phyloP scores from a whole-genome alignment of 495 filamentous ascomycete species.

The Cercophora newfieldiana region DNA sequence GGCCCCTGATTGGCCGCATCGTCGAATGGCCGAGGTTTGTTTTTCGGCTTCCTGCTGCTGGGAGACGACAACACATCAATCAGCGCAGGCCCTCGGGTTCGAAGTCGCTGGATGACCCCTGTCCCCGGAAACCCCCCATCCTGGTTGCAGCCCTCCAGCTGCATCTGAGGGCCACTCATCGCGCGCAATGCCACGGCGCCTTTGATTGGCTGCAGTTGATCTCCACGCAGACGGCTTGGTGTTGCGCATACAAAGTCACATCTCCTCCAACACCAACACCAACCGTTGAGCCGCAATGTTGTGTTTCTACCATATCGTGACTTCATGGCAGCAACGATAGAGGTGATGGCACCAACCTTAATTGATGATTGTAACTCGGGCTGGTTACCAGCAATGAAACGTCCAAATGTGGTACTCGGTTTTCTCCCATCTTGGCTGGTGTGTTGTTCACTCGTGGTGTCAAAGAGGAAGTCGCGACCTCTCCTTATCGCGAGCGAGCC shows the following conservation, averaged over 20 bases:
- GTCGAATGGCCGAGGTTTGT: constrained; percentile 30
- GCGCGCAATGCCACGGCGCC: not conserved
- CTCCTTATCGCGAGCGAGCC: not conserved
- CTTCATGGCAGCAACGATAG: not conserved
- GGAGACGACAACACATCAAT: constrained; percentile 19
- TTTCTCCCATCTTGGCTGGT: not conserved
- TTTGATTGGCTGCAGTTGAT: constrained; percentile 5
- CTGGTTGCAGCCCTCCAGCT: constrained; percentile 15
- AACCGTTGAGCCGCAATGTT: not conserved
- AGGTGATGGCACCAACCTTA: not conserved
- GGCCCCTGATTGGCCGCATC: constrained; percentile 28
- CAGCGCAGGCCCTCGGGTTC: constrained; percentile 2
- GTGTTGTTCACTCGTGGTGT: not conserved
- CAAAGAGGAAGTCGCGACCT: not conserved
- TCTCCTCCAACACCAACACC: not conserved
- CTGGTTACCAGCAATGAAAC: not conserved
- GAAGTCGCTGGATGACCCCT: constrained; percentile 8
- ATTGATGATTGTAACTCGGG: not conserved
- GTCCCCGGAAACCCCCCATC: constrained; percentile 6
- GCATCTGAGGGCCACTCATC: constrained; percentile 17
- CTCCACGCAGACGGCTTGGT: not conserved
- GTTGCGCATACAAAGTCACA: not conserved
- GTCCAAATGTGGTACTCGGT: too few species aligned
- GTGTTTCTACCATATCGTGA: not conserved
- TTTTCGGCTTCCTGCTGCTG: constrained; percentile 10